These are phyloP conservation scores for Malus hybrid DNA, from an alignment of 331 rosid genomes.

Conservation along the genomic window DNA sequence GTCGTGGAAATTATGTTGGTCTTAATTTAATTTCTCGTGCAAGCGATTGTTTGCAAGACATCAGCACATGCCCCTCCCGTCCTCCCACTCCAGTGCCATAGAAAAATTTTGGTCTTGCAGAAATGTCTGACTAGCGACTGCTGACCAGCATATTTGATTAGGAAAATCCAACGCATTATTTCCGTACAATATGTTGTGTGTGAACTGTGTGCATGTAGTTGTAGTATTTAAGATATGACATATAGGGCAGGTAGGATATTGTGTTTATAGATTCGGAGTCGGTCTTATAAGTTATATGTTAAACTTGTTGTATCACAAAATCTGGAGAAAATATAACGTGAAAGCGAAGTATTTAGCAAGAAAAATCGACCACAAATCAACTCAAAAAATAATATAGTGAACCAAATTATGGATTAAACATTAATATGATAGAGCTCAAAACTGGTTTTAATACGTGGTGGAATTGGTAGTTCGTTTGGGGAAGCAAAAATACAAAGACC, in stretches of 20 bases:
- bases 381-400: not conserved
- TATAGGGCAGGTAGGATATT: conserved; percentile 8
- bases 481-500: not conserved
- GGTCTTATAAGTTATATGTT: not conserved
- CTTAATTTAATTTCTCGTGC: not conserved
- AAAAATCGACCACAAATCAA: not conserved
- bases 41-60: not conserved
- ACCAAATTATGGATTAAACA: not conserved
- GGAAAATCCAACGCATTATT: not conserved
- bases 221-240: not conserved
- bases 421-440: not conserved
- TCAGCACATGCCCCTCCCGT: not conserved
- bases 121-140: not conserved
- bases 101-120: not conserved
- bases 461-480: not conserved
- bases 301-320: not conserved
- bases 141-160: not conserved
- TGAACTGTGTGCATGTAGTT: no score
- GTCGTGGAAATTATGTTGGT: conserved; percentile 2
- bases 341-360: conserved; percentile 18
- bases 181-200: not conserved
- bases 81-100: not conserved
- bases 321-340: conserved; percentile 31
- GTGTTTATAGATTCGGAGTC: not conserved
- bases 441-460: not conserved